Evolutionary conservation across 2,329 filamentous ascomycete genomes (phyloP), one percentile per base, ranked within the genome.

Genomic region (Bipolaris sorokiniana): DNA sequence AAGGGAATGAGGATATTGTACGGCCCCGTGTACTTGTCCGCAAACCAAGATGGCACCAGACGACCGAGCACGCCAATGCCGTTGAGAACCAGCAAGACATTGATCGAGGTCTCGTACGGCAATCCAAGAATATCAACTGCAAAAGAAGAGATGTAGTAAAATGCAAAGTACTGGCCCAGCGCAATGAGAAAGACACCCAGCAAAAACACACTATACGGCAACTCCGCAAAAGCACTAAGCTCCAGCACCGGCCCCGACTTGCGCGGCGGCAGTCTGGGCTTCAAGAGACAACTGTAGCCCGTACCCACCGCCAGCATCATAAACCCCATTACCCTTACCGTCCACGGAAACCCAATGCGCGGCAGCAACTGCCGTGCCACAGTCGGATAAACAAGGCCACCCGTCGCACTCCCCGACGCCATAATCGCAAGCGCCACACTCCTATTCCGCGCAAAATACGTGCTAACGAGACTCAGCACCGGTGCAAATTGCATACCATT

Each of bases 341-440:
- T 87, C 86, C 87, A 89, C 0, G 80, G 79, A 65, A 88, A 90
- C 0, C 88, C 88, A 3, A 89, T 75, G 16, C 77, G 78, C 0
- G 86, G 84, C 1, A 88, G 74, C 10, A 89, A 73, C 51, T 86
- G 81, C 15, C 77, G 68, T 1, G 79, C 77, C n/a, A 82, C 68
- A 1, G 84, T 78, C 0, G 88, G 87, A 67, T 88, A 90, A 2
- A 90, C 79, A 20, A 89, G 76, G 0, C 87, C 87, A 1, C 88
- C 88, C 0, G 83, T 83, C 0, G 82, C 82, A 23, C 84, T 85
- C 1, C 88, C 89, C 0, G 82, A 83, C 0, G 86, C 84, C 9
- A 81, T 80, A 7, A 88, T 79, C 0, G 85, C 85, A 16, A 90
- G 79, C 0, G 87, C 88, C 2, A 89, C 76, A 0, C 81, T 82